Percentiles rank a stretch among this genome's conserved stretches.
Conservation (phyloP, 768 basidiomycete species). For the Hericium alpestre region DNA sequence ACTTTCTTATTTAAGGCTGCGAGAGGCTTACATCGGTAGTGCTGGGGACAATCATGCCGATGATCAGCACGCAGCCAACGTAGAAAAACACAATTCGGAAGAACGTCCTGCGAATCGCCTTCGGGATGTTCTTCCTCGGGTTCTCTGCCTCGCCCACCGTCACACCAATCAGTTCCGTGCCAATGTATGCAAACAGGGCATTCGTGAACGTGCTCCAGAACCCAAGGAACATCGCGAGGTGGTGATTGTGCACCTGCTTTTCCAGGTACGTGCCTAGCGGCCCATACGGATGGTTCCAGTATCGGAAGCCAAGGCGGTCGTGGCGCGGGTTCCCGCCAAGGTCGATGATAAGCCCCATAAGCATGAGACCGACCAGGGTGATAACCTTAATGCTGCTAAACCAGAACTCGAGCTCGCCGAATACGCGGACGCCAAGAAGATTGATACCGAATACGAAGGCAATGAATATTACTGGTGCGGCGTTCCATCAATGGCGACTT, state of each 20-base stretch:
- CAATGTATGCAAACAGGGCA: constrained; percentile 57
- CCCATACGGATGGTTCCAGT: constrained; percentile 40
- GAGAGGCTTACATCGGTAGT: constrained; percentile 31
- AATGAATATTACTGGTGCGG: constrained; percentile 42
- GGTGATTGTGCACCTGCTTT: constrained; percentile 35
- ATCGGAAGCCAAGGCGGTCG: constrained; percentile 26
- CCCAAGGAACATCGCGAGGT: constrained; percentile 49
- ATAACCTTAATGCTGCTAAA: constrained; percentile 59
- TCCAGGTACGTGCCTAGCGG: constrained; percentile 48
- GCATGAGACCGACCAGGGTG: constrained; percentile 36
- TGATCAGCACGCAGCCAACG: constrained; percentile 60
- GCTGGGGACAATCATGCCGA: constrained; percentile 60
- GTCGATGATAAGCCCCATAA: constrained; percentile 29
- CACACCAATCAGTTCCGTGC: constrained; percentile 71
- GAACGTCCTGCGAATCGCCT: constrained; percentile 57
- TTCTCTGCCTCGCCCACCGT: constrained; percentile 52
- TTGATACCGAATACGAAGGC: constrained; percentile 45
- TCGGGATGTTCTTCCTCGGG: constrained; percentile 64
- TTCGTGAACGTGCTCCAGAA: constrained; percentile 67
- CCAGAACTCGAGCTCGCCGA: constrained; percentile 71
- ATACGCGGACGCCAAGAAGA: constrained; percentile 52
- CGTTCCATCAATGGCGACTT: constrained; percentile 1
- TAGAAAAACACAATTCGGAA: constrained; percentile 54
- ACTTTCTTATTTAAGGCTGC: background rate
- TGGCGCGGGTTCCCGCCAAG: constrained; percentile 33